A percentile compares a stretch with the other conserved stretches of the same genome.
Evolutionary conservation across 2,329 filamentous ascomycete genomes (phyloP).

Genomic region (Colletotrichum sp.): DNA sequence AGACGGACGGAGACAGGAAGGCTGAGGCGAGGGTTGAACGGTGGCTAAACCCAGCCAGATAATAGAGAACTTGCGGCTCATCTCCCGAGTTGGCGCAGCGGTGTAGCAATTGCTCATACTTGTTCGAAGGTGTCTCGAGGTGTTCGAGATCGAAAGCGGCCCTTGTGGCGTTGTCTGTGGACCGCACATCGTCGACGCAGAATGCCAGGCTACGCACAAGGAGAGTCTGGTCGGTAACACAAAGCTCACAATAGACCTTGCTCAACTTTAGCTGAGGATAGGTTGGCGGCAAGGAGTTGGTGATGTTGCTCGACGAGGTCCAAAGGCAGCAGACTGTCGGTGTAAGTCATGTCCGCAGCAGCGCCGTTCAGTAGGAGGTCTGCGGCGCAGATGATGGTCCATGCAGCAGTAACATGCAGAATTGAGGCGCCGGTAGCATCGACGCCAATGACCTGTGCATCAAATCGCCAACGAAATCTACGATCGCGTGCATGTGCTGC

Average conservation of each 20-base stretch:
- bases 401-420: background rate
- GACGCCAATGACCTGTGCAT: background rate
- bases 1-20: too few species aligned
- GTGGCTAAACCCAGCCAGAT: too few species aligned
- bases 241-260: background rate
- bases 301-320: background rate
- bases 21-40: too few species aligned
- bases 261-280: background rate
- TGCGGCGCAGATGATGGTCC: background rate
- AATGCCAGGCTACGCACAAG: background rate
- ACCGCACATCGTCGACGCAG: too few species aligned
- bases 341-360: background rate
- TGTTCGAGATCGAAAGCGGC: too few species aligned
- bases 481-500: background rate
- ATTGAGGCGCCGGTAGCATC: background rate
- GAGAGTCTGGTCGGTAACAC: background rate
- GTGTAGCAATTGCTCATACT: too few species aligned
- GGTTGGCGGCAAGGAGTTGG: background rate
- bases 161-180: too few species aligned
- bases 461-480: background rate
- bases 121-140: too few species aligned
- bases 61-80: too few species aligned
- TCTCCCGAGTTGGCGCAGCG: too few species aligned
- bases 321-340: background rate
- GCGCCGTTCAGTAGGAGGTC: background rate